Percentiles rank a stretch among this genome's conserved stretches.
Conservation (phyloP, 495 filamentous ascomycete species). For the Trichoderma erinaceum region DNA sequence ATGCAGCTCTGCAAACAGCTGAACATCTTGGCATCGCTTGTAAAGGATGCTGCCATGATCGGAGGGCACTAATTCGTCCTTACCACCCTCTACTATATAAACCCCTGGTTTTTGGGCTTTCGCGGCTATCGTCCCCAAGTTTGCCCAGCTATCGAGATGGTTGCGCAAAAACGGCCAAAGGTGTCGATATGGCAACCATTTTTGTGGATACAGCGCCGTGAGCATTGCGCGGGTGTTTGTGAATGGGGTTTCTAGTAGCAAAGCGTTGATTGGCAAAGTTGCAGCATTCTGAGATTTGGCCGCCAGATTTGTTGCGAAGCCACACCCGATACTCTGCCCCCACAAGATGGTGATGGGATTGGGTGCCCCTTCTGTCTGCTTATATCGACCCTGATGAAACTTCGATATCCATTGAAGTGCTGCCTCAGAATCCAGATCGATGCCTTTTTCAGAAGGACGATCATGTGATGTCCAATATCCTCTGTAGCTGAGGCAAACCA, state of each 20-base stretch:
- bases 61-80: slow-evolving; percentile 63
- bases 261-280: slow-evolving; percentile 29
- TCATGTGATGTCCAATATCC: slow-evolving; percentile 77
- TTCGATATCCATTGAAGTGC: slow-evolving; percentile 50
- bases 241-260: slow-evolving; percentile 76
- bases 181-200: slow-evolving; percentile 66
- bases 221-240: slow-evolving; percentile 69
- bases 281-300: slow-evolving; percentile 23
- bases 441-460: slow-evolving; percentile 57
- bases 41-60: slow-evolving; percentile 48
- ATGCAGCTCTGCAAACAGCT: slow-evolving; percentile 32
- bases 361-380: slow-evolving; percentile 16
- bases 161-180: slow-evolving; percentile 45
- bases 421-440: slow-evolving; percentile 58
- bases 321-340: slow-evolving; percentile 72
- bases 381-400: slow-evolving; percentile 23
- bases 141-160: slow-evolving; percentile 41
- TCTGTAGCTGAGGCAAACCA: slow-evolving; percentile 65
- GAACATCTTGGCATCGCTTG: slow-evolving; percentile 35
- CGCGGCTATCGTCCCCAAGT: slow-evolving; percentile 32
- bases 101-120: slow-evolving; percentile 33
- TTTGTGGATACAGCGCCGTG: slow-evolving; percentile 67
- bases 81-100: slow-evolving; percentile 55
- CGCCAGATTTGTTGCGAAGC: slow-evolving; percentile 49
- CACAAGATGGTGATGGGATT: slow-evolving; percentile 55